Percentiles rank a stretch among this genome's conserved stretches.
Evolutionary conservation across 192 early-diverging fungal genomes (phyloP).

Genomic region (Coemansia furcata): DNA sequence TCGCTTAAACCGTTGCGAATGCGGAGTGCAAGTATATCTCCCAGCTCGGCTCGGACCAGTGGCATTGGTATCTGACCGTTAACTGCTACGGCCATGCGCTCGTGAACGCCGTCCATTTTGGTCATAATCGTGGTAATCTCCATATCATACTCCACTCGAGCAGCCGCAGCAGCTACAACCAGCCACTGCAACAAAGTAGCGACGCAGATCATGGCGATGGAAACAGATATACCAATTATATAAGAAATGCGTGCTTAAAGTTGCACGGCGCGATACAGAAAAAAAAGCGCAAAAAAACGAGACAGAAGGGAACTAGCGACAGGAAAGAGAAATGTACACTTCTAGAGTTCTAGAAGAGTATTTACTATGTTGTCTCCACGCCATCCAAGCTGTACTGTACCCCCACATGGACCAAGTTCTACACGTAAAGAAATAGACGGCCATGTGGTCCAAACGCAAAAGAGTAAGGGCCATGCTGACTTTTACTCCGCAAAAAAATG

Average conservation of each 20-base stretch:
- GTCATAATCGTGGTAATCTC: slow-evolving; percentile 58
- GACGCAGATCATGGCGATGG: neutral
- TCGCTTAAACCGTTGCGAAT: slow-evolving; percentile 54
- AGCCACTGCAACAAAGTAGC: neutral
- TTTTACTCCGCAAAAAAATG: neutral
- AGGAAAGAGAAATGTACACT: neutral
- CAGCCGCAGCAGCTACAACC: neutral
- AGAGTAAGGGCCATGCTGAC: neutral
- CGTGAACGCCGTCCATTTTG: slow-evolving; percentile 60
- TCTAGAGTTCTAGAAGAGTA: neutral
- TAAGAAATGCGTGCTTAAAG: neutral
- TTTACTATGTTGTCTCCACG: neutral
- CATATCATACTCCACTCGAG: slow-evolving; percentile 59
- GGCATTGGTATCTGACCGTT: slow-evolving; percentile 62
- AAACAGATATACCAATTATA: neutral
- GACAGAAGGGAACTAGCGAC: neutral
- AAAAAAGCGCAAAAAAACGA: neutral
- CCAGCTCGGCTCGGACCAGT: slow-evolving; percentile 3
- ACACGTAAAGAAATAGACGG: neutral
- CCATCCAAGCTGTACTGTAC: neutral
- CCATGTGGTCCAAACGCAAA: neutral
- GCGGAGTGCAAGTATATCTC: slow-evolving; percentile 33
- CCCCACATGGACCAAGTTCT: neutral
- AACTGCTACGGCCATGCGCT: slow-evolving; percentile 60
- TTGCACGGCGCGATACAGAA: neutral